Evolutionary conservation across 1,139 yeast genomes (phyloP).

Genomic region (Entelexis paramagnoliae): DNA sequence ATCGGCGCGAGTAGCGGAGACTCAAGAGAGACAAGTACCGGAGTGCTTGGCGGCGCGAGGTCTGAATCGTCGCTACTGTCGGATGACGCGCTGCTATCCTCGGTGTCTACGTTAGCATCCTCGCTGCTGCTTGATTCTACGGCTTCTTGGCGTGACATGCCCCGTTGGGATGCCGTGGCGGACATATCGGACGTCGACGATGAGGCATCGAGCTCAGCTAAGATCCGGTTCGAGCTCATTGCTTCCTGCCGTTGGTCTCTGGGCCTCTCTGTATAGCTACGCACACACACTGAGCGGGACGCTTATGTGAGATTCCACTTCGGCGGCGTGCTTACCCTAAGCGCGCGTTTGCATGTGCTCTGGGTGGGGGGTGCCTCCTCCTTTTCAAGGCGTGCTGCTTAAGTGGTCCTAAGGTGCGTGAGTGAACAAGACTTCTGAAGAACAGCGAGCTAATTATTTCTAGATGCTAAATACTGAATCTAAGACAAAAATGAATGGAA

Average conservation of each 20-base stretch:
- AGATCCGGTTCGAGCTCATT: neutral
- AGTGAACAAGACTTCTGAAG: too few species aligned
- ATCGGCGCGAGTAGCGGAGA: conserved; percentile 11
- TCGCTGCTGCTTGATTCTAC: neutral
- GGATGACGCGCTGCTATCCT: conserved; percentile 1
- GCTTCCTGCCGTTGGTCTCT: neutral
- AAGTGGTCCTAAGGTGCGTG: too few species aligned
- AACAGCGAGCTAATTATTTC: too few species aligned
- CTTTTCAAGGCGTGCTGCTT: too few species aligned
- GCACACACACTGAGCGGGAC: neutral
- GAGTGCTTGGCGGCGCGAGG: neutral
- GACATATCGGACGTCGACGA: neutral
- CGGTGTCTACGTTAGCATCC: neutral
- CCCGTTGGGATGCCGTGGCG: neutral
- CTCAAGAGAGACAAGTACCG: conserved; percentile 8
- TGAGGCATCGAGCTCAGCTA: neutral
- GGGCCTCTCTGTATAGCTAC: neutral
- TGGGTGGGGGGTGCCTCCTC: too few species aligned
- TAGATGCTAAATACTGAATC: too few species aligned
- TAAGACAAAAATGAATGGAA: too few species aligned
- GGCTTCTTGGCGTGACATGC: neutral
- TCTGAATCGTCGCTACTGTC: neutral
- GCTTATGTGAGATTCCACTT: neutral
- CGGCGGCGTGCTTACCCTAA: conserved; percentile 1
- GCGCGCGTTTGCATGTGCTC: neutral